Conservation (phyloP, 179 eudicot genomes). For the Silene noctiflora region DNA sequence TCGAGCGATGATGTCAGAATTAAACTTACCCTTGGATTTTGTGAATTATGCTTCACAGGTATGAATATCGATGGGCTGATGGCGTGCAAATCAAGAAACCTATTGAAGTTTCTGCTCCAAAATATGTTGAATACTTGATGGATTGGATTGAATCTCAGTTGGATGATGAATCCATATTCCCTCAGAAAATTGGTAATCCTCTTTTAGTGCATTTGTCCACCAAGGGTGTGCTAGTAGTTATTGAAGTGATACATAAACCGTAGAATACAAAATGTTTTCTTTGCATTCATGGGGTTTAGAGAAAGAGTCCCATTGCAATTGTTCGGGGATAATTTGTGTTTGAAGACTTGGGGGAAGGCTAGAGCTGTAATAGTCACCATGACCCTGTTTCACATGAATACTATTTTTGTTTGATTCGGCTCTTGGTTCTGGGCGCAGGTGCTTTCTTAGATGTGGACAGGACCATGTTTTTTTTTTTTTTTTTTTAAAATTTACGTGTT, state of each 20-base stretch:
- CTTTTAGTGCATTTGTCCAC: neutral
- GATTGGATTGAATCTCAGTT: conserved; percentile 96
- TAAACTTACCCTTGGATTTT: conserved; percentile 3
- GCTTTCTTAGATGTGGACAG: no score
- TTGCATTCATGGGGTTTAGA: neutral
- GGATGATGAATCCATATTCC: conserved; percentile 93
- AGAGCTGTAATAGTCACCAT: neutral
- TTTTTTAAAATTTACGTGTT: no score
- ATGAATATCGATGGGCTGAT: conserved; percentile 98
- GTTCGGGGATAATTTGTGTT: neutral
- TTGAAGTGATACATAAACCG: neutral
- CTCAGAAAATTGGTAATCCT: conserved; percentile 82
- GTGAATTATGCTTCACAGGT: conserved; percentile 40
- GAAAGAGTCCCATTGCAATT: neutral
- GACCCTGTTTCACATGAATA: neutral
- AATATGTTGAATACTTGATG: conserved; percentile 94
- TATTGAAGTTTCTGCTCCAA: conserved; percentile 98
- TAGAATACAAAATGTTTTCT: neutral
- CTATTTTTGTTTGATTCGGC: neutral
- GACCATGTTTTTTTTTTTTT: no score
- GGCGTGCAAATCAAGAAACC: conserved; percentile 97
- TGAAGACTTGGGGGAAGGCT: neutral
- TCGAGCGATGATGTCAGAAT: neutral
- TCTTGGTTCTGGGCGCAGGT: no score
- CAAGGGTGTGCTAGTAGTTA: neutral